Percentiles rank a stretch among this genome's conserved stretches.
Evolutionary conservation across 2,329 filamentous ascomycete species (phyloP).

Genomic region (Monosporascus ibericus): DNA sequence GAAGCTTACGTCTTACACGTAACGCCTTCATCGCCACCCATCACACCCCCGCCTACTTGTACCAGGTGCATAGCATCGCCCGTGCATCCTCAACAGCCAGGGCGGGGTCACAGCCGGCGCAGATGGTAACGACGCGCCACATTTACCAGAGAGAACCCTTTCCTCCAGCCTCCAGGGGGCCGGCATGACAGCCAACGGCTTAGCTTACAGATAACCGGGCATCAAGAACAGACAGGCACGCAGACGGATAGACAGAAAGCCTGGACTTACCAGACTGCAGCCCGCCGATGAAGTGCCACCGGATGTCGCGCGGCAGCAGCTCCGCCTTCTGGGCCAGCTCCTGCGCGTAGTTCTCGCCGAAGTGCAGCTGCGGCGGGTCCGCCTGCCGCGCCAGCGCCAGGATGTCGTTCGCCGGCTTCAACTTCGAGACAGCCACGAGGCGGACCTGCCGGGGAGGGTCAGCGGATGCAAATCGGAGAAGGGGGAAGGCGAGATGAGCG

Average conservation of each 20-base stretch:
- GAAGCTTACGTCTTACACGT: no score
- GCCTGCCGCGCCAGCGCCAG: slow-evolving; percentile 69
- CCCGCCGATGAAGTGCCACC: slow-evolving; percentile 96
- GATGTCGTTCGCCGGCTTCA: slow-evolving; percentile 90
- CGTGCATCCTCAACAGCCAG: no score
- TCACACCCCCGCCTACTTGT: no score
- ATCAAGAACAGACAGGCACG: not conserved
- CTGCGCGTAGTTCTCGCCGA: slow-evolving; percentile 94
- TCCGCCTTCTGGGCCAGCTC: slow-evolving; percentile 83
- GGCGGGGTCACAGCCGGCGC: no score
- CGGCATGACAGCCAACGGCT: no score
- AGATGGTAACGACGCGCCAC: no score
- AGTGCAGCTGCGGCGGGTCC: slow-evolving; percentile 61
- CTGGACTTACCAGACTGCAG: slow-evolving; percentile 62
- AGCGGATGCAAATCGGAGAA: no score
- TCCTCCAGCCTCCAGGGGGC: no score
- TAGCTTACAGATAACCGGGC: not conserved
- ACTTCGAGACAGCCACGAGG: slow-evolving; percentile 90
- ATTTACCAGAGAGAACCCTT: no score
- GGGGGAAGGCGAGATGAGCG: no score
- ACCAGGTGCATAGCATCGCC: no score
- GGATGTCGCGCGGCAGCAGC: slow-evolving; percentile 68
- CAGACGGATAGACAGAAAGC: not conserved
- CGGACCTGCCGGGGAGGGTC: slow-evolving; percentile 51
- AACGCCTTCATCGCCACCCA: no score